Conservation (phyloP, 139 green algal genomes). For the Pleodorina starrii region DNA sequence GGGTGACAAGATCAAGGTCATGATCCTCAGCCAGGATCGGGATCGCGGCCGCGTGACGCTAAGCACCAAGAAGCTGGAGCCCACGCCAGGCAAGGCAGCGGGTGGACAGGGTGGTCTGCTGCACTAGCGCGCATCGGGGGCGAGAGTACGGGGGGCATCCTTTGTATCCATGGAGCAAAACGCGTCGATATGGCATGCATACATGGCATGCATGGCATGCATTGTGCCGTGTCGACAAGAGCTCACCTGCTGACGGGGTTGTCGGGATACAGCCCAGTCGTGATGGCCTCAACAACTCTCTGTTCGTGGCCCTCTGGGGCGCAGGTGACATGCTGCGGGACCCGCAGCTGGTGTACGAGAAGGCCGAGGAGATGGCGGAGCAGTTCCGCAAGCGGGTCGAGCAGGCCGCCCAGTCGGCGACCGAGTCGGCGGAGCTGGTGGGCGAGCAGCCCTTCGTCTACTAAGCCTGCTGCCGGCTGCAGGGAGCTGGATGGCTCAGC, state of each 20-base stretch:
- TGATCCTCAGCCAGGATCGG: conserved; percentile 94
- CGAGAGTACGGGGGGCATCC: no score
- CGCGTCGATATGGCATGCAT: no score
- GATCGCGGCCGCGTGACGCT: conserved; percentile 91
- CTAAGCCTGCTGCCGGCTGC: neutral
- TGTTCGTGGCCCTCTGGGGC: neutral
- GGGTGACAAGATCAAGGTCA: conserved; percentile 97
- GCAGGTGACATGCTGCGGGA: conserved; percentile 95
- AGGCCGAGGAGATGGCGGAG: conserved; percentile 96
- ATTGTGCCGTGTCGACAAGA: neutral
- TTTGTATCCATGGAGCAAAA: no score
- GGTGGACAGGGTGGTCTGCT: no score
- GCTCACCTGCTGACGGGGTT: no score
- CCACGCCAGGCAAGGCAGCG: conserved; percentile 84
- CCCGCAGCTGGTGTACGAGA: conserved; percentile 93
- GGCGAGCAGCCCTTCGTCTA: conserved; percentile 31
- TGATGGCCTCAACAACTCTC: no score
- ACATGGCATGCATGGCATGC: neutral
- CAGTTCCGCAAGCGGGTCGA: conserved; percentile 72
- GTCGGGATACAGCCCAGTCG: no score
- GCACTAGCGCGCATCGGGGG: no score
- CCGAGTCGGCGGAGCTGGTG: neutral
- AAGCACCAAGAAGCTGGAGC: conserved; percentile 98
- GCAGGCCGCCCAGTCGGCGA: neutral
- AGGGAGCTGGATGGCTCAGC: neutral